phyloP scores from a whole-genome alignment of 2,329 filamentous ascomycete species.

The Berkeleyomyces rouxiae region DNA sequence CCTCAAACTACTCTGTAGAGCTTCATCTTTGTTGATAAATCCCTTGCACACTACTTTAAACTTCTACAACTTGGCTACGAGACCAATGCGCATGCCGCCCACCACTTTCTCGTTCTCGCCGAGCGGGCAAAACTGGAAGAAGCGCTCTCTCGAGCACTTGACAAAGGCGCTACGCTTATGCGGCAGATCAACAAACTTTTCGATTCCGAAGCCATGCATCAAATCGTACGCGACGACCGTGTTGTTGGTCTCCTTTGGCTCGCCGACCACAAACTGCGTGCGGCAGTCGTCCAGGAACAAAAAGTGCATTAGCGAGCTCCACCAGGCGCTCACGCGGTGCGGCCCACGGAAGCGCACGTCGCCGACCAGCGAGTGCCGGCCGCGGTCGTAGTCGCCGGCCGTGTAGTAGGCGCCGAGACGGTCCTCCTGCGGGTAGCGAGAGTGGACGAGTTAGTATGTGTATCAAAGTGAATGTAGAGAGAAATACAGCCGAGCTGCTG shows the following conservation, averaged over 20 bases:
- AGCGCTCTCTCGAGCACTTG: constrained; percentile 46
- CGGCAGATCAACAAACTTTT: constrained; percentile 56
- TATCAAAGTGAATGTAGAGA: background rate
- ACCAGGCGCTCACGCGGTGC: constrained; percentile 45
- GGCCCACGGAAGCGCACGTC: constrained; percentile 43
- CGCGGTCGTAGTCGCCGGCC: constrained; percentile 39
- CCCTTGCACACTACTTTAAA: background rate
- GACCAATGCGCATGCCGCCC: constrained; percentile 34
- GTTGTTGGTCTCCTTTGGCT: constrained; percentile 55
- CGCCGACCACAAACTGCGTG: constrained; percentile 42
- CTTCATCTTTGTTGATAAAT: background rate
- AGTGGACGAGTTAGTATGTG: background rate
- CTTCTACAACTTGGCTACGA: constrained; percentile 36
- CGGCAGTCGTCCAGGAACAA: constrained; percentile 44
- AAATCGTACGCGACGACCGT: constrained; percentile 61
- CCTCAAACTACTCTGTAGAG: too few species aligned
- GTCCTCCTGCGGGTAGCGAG: constrained; percentile 28
- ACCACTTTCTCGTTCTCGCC: constrained; percentile 39
- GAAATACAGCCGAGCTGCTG: background rate
- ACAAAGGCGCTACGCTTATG: constrained; percentile 56
- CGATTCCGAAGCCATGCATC: constrained; percentile 53
- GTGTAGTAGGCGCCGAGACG: constrained; percentile 39
- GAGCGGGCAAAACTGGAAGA: constrained; percentile 51
- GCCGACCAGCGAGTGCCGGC: constrained; percentile 41
- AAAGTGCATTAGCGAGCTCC: constrained; percentile 45